A percentile compares a stretch with the other conserved stretches of the same genome.
Evolutionary conservation across 352 stramenopile genomes (phyloP).

Genomic region (Phytophthora crassamura): DNA sequence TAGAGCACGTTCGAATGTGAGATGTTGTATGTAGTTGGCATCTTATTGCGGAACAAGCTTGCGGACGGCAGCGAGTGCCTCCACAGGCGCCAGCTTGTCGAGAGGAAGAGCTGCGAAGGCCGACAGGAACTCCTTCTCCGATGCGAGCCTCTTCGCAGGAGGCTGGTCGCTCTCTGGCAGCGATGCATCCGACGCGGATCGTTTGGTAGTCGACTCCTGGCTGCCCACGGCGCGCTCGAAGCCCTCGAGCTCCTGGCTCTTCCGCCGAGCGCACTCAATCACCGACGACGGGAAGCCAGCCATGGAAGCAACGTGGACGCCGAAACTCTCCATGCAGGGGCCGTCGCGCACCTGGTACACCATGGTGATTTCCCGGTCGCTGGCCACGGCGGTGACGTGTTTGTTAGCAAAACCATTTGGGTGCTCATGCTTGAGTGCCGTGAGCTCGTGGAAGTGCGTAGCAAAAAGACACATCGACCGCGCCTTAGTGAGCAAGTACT

Average conservation of each 20-base stretch:
- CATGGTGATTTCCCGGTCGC: conserved; percentile 90
- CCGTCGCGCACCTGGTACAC: conserved; percentile 94
- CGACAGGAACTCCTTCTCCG: conserved; percentile 47
- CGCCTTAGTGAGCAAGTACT: conserved; percentile 96
- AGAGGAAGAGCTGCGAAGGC: conserved; percentile 79
- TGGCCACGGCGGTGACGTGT: conserved; percentile 94
- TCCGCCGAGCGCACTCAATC: conserved; percentile 93
- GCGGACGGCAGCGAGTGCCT: conserved; percentile 48
- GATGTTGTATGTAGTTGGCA: background rate
- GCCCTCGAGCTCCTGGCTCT: conserved; percentile 95
- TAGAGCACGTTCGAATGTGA: too few species aligned
- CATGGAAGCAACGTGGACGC: conserved; percentile 98
- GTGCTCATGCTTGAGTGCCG: conserved; percentile 87
- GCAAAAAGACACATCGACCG: conserved; percentile 93
- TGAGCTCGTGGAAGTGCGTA: conserved; percentile 99
- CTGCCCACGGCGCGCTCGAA: conserved; percentile 58
- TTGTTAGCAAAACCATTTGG: conserved; percentile 92
- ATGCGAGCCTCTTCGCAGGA: conserved; percentile 46
- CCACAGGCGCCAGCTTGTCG: conserved; percentile 52
- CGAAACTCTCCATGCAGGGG: conserved; percentile 98
- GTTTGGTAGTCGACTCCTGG: conserved; percentile 21
- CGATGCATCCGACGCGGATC: conserved; percentile 18
- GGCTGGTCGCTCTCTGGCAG: conserved; percentile 18
- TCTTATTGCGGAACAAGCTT: conserved; percentile 25
- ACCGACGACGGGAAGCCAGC: conserved; percentile 94